These are phyloP conservation scores for Grigorovia yakushimaensis DNA, from an alignment of 805 yeast genomes.

Conservation along the genomic window DNA sequence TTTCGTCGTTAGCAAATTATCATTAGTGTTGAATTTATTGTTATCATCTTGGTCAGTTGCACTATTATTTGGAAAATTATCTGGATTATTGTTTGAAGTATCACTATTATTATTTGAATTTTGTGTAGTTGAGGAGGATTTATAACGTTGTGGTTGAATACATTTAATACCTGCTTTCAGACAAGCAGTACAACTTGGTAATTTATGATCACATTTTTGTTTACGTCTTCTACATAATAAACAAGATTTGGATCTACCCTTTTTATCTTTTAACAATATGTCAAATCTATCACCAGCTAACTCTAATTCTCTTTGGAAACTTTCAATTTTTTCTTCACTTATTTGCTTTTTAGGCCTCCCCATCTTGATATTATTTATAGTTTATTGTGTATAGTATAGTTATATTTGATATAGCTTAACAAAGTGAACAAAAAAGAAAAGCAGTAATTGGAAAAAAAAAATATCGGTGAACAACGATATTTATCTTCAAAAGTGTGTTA, in stretches of 20 bases:
- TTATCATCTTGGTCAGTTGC: not conserved
- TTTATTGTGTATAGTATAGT: too few relatives aligned
- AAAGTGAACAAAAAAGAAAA: too few relatives aligned
- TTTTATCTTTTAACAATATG: slow-evolving; percentile 33
- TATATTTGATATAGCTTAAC: too few relatives aligned
- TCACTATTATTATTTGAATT: not conserved
- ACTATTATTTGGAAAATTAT: too few relatives aligned
- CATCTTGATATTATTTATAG: slow-evolving; percentile 12
- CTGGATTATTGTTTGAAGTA: not conserved
- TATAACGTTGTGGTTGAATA: slow-evolving; percentile 54
- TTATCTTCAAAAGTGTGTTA: too few relatives aligned
- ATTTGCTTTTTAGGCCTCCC: slow-evolving; percentile 30
- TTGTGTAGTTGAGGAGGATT: not conserved
- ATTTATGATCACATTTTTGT: slow-evolving; percentile 56
- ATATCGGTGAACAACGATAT: too few relatives aligned
- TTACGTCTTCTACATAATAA: slow-evolving; percentile 47
- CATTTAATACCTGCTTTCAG: slow-evolving; percentile 53
- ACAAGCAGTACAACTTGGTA: slow-evolving; percentile 59
- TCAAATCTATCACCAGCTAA: slow-evolving; percentile 26
- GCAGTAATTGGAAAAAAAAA: too few relatives aligned
- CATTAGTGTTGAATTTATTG: not conserved
- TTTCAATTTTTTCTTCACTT: slow-evolving; percentile 28
- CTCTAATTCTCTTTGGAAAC: slow-evolving; percentile 27
- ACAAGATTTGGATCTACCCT: slow-evolving; percentile 50
- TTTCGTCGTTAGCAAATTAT: not conserved